These are phyloP conservation scores for Arthroderma sp. DNA, from an alignment of 2,329 filamentous ascomycete species.

Conservation along the genomic window DNA sequence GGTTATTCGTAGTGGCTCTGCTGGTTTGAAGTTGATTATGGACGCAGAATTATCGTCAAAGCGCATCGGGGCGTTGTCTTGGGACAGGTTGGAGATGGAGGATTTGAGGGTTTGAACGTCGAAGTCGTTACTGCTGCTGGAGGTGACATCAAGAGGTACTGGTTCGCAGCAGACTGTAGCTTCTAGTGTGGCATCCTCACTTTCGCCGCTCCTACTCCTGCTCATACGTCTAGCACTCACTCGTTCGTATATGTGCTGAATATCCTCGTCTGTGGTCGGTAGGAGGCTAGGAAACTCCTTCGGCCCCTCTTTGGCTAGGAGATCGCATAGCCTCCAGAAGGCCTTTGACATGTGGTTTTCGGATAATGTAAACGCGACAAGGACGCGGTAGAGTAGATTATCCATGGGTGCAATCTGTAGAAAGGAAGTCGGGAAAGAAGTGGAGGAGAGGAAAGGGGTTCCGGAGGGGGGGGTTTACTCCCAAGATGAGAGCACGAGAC, in stretches of 20 bases:
- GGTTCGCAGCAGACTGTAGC: constrained; percentile 49
- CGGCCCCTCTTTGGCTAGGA: constrained; percentile 8
- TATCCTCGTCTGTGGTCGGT: neutral
- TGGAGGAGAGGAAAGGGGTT: no score
- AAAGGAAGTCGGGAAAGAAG: no score
- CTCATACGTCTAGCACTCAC: constrained; percentile 18
- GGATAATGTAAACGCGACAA: constrained; percentile 5
- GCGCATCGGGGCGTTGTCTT: constrained; percentile 49
- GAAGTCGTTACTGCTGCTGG: constrained; percentile 16
- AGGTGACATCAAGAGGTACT: constrained; percentile 45
- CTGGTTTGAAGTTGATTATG: constrained; percentile 80
- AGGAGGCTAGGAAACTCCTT: neutral
- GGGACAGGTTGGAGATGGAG: constrained; percentile 19
- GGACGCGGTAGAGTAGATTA: constrained; percentile 8
- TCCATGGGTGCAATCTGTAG: neutral
- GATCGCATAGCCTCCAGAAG: constrained; percentile 10
- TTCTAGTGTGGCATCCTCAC: constrained; percentile 21
- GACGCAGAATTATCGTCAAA: constrained; percentile 86
- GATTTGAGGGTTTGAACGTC: constrained; percentile 17
- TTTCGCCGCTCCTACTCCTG: constrained; percentile 61
- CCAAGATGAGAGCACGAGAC: no score
- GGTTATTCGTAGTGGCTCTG: constrained; percentile 66
- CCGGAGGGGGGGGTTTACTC: no score
- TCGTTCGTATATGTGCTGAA: neutral
- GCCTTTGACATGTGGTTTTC: constrained; percentile 7